phyloP scores from a whole-genome alignment of 1,284 basidiomycete genomes.

The Taiwanofungus camphoratus region DNA sequence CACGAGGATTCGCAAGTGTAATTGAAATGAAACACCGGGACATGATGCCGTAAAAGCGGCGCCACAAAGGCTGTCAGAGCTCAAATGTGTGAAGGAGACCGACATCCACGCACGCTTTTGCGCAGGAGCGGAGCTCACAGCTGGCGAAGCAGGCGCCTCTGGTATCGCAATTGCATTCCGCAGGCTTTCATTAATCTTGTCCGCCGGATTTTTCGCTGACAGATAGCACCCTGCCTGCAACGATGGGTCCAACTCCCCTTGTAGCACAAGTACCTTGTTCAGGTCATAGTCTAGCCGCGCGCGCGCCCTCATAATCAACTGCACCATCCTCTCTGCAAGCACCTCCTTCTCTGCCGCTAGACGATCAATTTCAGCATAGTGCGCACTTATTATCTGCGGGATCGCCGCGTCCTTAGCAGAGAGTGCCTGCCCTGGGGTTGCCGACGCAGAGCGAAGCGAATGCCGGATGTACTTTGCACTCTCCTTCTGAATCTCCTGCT shows the following conservation, averaged over 20 bases:
- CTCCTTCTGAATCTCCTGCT: constrained; percentile 50
- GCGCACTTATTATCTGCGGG: constrained; percentile 41
- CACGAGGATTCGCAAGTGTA: background rate
- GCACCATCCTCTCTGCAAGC: constrained; percentile 48
- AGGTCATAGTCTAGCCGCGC: constrained; percentile 54
- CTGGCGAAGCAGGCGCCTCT: constrained; percentile 18
- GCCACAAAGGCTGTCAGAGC: too few species aligned
- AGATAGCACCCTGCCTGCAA: constrained; percentile 20
- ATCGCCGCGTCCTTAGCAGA: constrained; percentile 33
- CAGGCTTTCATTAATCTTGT: constrained; percentile 44
- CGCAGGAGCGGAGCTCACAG: constrained; percentile 14
- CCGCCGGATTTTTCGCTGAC: constrained; percentile 34
- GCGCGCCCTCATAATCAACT: constrained; percentile 45
- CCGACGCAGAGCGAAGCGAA: constrained; percentile 32
- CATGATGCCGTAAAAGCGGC: background rate
- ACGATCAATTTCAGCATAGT: constrained; percentile 49
- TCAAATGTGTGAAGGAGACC: too few species aligned
- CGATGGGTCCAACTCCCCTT: constrained; percentile 43
- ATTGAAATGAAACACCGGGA: background rate
- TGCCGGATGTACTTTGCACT: constrained; percentile 48
- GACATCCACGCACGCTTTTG: constrained; percentile 28
- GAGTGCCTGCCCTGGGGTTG: constrained; percentile 26
- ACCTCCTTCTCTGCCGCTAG: constrained; percentile 51
- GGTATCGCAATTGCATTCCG: constrained; percentile 35
- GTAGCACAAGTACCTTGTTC: constrained; percentile 44